Evolutionary conservation across 2,329 filamentous ascomycete genomes (phyloP).

Genomic region (Pseudocercospora macadamiae): DNA sequence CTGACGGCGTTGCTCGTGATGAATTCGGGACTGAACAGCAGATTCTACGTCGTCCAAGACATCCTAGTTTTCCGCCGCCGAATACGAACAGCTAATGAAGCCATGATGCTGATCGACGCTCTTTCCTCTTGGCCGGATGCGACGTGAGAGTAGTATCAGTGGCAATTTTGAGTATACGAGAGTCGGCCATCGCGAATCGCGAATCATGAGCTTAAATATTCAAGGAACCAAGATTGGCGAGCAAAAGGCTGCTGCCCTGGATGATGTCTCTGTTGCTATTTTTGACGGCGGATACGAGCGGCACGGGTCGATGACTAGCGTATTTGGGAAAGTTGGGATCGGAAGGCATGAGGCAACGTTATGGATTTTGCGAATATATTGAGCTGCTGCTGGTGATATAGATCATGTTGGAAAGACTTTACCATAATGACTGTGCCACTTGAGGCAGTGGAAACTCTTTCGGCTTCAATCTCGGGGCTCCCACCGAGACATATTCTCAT

Average conservation of each 20-base stretch:
- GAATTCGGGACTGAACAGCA: background rate
- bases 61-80: background rate
- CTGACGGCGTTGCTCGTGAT: background rate
- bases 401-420: too few species aligned
- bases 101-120: background rate
- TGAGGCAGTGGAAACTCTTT: too few species aligned
- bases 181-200: background rate
- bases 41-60: constrained; percentile 1
- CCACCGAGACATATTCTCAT: too few species aligned
- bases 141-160: background rate
- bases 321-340: too few species aligned
- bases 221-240: background rate
- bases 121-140: background rate
- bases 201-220: background rate
- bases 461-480: too few species aligned
- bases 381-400: too few species aligned
- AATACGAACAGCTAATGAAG: constrained; percentile 2
- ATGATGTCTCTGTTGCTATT: background rate
- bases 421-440: too few species aligned
- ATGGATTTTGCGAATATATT: too few species aligned
- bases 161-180: background rate
- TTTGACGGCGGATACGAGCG: background rate
- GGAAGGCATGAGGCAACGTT: too few species aligned
- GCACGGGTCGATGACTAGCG: background rate
- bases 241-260: background rate